Percentiles rank a stretch among this genome's conserved stretches.
These are phyloP conservation scores for Eimeria maxima DNA, from an alignment of 169 alveolate genomes.

Conservation along the genomic window DNA sequence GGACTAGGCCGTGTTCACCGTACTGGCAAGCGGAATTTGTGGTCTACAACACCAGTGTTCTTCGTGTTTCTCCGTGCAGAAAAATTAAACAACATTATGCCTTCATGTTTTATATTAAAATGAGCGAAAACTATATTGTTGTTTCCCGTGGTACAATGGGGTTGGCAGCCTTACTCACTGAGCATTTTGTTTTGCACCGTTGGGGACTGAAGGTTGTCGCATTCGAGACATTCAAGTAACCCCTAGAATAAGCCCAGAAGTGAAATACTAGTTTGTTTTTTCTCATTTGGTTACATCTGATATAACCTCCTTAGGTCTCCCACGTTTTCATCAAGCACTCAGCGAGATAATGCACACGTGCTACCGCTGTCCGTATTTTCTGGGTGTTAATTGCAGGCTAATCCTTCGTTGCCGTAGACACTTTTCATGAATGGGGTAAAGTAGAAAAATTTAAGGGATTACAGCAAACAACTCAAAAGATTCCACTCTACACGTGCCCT, in stretches of 20 bases:
- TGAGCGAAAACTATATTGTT: too few relatives aligned
- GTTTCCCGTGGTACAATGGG: background rate
- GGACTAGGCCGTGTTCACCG: background rate
- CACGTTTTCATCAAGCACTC: background rate
- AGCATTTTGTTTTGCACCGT: background rate
- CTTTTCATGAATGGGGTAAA: background rate
- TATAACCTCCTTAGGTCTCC: background rate
- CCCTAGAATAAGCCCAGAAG: too few relatives aligned
- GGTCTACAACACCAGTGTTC: background rate
- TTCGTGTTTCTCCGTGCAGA: background rate
- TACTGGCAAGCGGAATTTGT: background rate
- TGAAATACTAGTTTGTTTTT: background rate
- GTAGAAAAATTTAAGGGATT: background rate
- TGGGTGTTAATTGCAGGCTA: background rate
- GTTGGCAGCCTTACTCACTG: background rate
- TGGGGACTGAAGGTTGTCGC: background rate
- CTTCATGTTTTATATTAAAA: too few relatives aligned
- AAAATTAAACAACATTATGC: too few relatives aligned
- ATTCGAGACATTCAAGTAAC: background rate
- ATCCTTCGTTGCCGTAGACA: background rate
- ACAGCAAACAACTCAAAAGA: background rate
- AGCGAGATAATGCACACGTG: background rate
- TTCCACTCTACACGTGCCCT: background rate
- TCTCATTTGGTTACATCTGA: background rate
- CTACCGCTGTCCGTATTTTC: background rate